Conservation (phyloP, 345 rosid species). For the Arabis alpina region DNA sequence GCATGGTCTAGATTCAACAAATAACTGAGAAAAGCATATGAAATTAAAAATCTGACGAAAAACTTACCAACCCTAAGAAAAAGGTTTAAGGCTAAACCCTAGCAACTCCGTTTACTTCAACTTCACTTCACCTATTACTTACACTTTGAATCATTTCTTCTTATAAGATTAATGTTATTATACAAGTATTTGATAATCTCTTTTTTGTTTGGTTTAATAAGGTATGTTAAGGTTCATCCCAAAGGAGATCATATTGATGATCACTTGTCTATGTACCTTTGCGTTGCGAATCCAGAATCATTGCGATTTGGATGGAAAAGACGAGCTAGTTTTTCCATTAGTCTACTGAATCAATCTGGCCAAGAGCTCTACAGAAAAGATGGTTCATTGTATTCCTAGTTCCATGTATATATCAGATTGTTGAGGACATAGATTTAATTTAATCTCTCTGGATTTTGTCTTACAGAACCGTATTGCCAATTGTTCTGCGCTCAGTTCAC, state of each 20-base stretch:
- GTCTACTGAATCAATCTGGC: background rate
- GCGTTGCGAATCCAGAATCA: slow-evolving; percentile 45
- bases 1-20: too few species aligned
- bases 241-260: slow-evolving; percentile 38
- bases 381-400: background rate
- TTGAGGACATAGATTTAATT: background rate
- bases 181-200: background rate
- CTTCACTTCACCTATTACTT: too few species aligned
- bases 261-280: slow-evolving; percentile 19
- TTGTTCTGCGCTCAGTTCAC: slow-evolving; percentile 11
- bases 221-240: slow-evolving; percentile 13
- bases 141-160: too few species aligned
- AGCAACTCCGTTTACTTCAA: too few species aligned
- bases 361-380: slow-evolving; percentile 3
- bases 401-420: background rate
- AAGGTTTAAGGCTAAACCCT: too few species aligned
- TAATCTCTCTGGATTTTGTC: slow-evolving; percentile 8
- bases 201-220: background rate
- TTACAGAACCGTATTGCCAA: slow-evolving; percentile 13
- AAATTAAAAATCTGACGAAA: too few species aligned
- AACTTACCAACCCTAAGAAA: too few species aligned
- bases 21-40: too few species aligned
- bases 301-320: slow-evolving; percentile 55
- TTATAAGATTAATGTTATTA: too few species aligned
- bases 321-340: slow-evolving; percentile 50